phyloP scores from a whole-genome alignment of 345 rosid species.

The Eucalyptus grandis region DNA sequence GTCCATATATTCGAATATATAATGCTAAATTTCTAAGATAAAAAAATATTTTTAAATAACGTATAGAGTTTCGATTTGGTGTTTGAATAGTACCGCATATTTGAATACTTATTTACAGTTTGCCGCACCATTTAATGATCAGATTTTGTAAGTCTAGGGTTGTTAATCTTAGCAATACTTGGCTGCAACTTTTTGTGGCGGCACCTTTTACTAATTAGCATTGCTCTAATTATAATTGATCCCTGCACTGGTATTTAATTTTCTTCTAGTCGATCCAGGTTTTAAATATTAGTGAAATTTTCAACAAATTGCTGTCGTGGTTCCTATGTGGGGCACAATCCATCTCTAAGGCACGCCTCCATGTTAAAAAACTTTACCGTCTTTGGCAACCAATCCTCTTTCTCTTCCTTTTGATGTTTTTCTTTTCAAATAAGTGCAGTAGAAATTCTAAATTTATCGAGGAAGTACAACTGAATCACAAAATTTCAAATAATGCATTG shows the following conservation, averaged over 20 bases:
- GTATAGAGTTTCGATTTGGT: background rate
- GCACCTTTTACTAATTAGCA: background rate
- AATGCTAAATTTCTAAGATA: background rate
- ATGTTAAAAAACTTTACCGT: background rate
- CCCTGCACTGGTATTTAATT: background rate
- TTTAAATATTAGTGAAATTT: background rate
- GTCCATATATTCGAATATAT: background rate
- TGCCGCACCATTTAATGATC: background rate
- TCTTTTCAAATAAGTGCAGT: background rate
- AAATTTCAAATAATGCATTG: background rate
- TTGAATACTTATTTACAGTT: background rate
- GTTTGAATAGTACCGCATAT: background rate
- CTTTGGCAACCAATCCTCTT: background rate
- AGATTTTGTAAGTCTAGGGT: background rate
- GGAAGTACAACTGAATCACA: fast-evolving
- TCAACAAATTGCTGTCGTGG: background rate
- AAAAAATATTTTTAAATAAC: background rate
- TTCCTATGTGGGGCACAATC: background rate
- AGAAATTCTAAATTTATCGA: background rate
- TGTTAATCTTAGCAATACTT: background rate
- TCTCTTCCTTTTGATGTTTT: background rate
- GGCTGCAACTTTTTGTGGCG: background rate
- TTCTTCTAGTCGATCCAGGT: background rate
- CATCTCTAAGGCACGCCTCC: background rate
- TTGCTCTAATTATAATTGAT: background rate